Evolutionary conservation across 805 yeast species (phyloP), one percentile per base, ranked within the genome.

Genomic region (Wickerhamomyces chambardii): DNA sequence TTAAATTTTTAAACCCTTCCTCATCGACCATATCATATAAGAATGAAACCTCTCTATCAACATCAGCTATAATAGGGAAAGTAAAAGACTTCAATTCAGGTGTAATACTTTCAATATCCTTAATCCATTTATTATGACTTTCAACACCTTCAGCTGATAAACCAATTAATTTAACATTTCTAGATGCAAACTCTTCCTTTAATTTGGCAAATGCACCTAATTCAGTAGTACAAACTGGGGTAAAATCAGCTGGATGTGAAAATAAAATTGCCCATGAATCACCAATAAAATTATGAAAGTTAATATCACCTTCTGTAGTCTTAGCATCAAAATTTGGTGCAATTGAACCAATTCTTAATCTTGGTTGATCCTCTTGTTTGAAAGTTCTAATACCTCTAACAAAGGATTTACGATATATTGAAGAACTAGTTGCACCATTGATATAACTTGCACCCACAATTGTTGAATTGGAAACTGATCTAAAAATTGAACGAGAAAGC

Each of bases 171-270:
- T 87, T 86, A 57, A 81, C 84, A 55, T 76, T 75, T 70, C 96
- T 78, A 63, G 80, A 69, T 55, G 79, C 77, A 53, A 87, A 87
- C 61, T 87, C 95, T 36, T 87, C 85, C 67, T 85, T 84, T 63
- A 86, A 74, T 51, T 78, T 73, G 44, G 95, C 87, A 53, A 87
- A 89, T 16, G 95, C 95, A 48, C 96, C 95, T 55, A 87, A 72
- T 68, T 87, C 97, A 38, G 96, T 87, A 53, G 96, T 89, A 64
- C 97, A 87, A 37, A 87, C 95, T 32, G 97, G 97, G 15, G 97
- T 87, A 71, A 85, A 89, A 61, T 87, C 97, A 37, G 87, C 95
- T 43, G 97, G 97, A 62, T 87, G 97, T 18, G 95, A 84, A 66
- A 87, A 87, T 53, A 87, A 68, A 34, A 87, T 78, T 32, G 80